Evolutionary conservation across 192 early-diverging fungal species (phyloP), one percentile per base, ranked within the genome.

Genomic region (Cetraspora pellucida): DNA sequence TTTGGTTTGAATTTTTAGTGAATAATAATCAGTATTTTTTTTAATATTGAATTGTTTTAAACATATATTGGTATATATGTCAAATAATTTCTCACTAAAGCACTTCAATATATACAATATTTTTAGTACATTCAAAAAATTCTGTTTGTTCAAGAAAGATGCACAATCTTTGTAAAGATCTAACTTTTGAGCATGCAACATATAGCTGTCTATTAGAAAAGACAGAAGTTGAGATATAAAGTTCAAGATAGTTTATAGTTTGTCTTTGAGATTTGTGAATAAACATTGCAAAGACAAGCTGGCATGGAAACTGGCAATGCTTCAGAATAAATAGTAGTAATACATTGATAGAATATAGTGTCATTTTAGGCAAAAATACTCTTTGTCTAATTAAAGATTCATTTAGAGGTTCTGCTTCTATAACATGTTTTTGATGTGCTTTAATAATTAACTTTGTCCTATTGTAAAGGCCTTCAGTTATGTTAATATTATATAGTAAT

Each of bases 391-490:
- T 25, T 60, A 60, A n/a, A n/a, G 44, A 3, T 10, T 78, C 78
- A 2, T 19, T 50, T 14, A 69, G 2, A 19, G 78, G 64, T 46
- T 65, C 44, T 25, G 70, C 80, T n/a, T 61, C 54, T 0, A 66
- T 73, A 19, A 83, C 60, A 63, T 69, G 54, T 1, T 47, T 1
- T 0, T 19, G 2, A 5, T 80, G 45, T 1, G 28, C 27, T 6
- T 28, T 30, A 1, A 60, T 10, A 25, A 75, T 71, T 28, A 81
- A 44, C 0, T 74, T 23, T 37, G 78, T 81, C 2, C 82, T 68
- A 77, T 81, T 84, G 66, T 78, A 84, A 0, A 81, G 54, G 16
- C 77, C 82, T 2, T 57, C 9, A 17, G 28, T 68, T 19, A 54
- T 68, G 43, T 78, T 46, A 16, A 81, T 45, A 59, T 84, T 81